Base-by-base conservation (phyloP, 2,329 filamentous ascomycete genomes). In the Epichloe elymi region DNA sequence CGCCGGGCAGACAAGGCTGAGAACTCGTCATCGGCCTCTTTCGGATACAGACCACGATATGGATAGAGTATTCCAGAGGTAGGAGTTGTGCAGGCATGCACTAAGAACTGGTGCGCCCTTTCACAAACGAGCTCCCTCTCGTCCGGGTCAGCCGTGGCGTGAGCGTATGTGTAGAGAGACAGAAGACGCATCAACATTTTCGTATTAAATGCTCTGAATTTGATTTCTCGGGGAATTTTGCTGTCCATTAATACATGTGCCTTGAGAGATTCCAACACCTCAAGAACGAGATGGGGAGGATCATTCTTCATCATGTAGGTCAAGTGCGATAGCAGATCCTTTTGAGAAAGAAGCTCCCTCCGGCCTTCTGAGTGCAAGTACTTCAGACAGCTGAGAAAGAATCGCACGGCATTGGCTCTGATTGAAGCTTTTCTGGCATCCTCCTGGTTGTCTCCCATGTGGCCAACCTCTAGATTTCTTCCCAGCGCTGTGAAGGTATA, bases 41-140 rank as follows among this genome's bases (percentile, higher is more conserved):
- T 80, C 6, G 89, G 87, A 65, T 97, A 97, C 67, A 88, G 86
- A n/a, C 89, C 90, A 37, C 80, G 81, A 52, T 87, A 83, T 3
- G 82, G 78, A 49, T 89, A 78, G 49, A 95, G 70, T 2, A 94
- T 76, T 14, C 91, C 93, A 47, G 84, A 80, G 4, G 74, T 75
- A 0, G 82, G 71, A 41, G 79, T 83, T 1, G 87, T 94, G 66
- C 89, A 96, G 3, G 86, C 76, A 37, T 80, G 73, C 46, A 84
- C 67, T 44, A 98, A 71, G 57, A 97, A 87, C 1, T 82, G 76
- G 56, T 96, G 88, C 0, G 83, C 82, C 39, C 80, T 74, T 35
- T 83, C 78, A 55, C 83, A 76, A 8, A 95, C 79, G 0, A 77
- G 68, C 0, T 65, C 61, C 19, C 60, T 60, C 36, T 65, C 65